Base-by-base conservation (phyloP, 805 yeast genomes). In the Lipomyces yamadae region DNA sequence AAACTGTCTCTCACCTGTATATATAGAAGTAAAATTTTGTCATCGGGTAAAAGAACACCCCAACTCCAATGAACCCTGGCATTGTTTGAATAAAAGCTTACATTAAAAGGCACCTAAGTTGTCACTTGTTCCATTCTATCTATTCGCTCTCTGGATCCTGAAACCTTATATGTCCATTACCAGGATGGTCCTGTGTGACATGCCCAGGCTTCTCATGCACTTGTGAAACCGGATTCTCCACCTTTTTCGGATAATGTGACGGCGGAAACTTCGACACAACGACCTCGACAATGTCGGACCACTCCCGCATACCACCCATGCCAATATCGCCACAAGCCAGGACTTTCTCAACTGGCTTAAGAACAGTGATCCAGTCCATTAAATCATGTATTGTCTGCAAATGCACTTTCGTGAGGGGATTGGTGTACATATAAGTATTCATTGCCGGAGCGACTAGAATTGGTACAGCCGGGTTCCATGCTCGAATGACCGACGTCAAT, bases 241-340 rank as follows among this genome's bases (percentile, higher is more conserved):
- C 8, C 48, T 42, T 42, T 39, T 59, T 62, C 8, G 71, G 70
- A 34, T 60, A 68, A 32, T 6, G 18, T 30, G 37, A 6, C 5
- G 70, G 69, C 32, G 70, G 65, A 34, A 92, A 80, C 75, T 88
- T 89, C 78, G 87, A 82, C 29, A 90, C 96, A 59, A 91, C 83
- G 73, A 87, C 86, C 75, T 92, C 96, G 24, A 92, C 97, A 73
- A 95, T 89, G 76, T 93, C 98, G 76, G 91, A 90, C 86, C 96
- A 92, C 73, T 95, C 98, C 88, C 93, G 89, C 98, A 95, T 95
- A 63, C 99, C 98, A 59, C 99, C 98, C 92, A 95, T 90, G n/a
- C 98, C 98, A 64, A 95, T 92, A 73, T 94, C 98, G 68, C 99
- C 98, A 80, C 93, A 92, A 54, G 91, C 92, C 75, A 90, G 87